A percentile compares a stretch with the other conserved stretches of the same genome.
These are phyloP conservation scores for Sporothrix euskadiensis DNA, from an alignment of 2,329 filamentous ascomycete species.

Conservation along the genomic window DNA sequence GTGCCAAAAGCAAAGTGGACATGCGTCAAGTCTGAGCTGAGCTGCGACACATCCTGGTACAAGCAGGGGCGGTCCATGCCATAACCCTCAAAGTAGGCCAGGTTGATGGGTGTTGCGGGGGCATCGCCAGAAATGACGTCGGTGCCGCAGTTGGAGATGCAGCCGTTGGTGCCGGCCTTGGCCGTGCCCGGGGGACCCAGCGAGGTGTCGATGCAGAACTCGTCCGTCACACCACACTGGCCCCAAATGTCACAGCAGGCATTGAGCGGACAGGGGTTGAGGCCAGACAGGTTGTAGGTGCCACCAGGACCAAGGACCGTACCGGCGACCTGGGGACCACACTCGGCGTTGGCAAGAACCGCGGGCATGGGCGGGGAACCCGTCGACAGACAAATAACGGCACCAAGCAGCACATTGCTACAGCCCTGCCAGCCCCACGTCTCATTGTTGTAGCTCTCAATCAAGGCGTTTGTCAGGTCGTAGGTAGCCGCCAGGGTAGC, in stretches of 20 bases:
- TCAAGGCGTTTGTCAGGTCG: conserved; percentile 21
- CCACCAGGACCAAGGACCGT: conserved; percentile 34
- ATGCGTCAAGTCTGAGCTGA: conserved; percentile 36
- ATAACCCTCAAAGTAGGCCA: conserved; percentile 45
- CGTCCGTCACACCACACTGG: conserved; percentile 47
- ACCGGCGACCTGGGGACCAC: conserved; percentile 41
- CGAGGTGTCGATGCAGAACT: conserved; percentile 44
- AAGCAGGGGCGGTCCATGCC: conserved; percentile 39
- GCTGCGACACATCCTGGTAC: conserved; percentile 35
- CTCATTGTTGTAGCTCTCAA: conserved; percentile 39
- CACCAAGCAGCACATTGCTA: conserved; percentile 34
- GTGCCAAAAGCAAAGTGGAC: conserved; percentile 41
- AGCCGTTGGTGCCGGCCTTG: conserved; percentile 39
- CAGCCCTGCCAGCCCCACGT: conserved; percentile 46
- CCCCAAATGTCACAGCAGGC: conserved; percentile 45
- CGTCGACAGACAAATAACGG: conserved; percentile 41
- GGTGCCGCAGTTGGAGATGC: conserved; percentile 46
- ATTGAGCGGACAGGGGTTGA: conserved; percentile 40
- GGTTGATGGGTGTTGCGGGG: background rate
- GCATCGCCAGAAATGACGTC: conserved; percentile 36
- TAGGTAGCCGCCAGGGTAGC: conserved; percentile 35
- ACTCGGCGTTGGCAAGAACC: conserved; percentile 38
- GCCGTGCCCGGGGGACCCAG: conserved; percentile 39
- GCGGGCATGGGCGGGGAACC: conserved; percentile 42
- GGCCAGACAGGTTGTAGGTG: conserved; percentile 29